phyloP scores from a whole-genome alignment of 2,329 filamentous ascomycete species.

The Nemania bipapillata region DNA sequence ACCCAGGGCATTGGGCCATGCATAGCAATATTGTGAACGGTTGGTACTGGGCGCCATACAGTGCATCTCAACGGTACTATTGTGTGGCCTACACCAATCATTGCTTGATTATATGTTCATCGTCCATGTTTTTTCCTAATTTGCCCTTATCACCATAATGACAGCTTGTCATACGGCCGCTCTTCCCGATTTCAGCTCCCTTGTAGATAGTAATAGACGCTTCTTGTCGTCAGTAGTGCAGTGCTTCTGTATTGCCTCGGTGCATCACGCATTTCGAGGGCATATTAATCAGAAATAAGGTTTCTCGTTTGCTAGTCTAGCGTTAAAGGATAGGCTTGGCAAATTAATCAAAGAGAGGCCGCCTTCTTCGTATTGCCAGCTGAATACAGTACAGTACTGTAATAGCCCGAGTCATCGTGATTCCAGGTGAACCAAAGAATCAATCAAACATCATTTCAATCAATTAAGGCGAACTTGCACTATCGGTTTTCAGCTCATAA shows the following conservation, averaged over 20 bases:
- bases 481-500: conserved; percentile 30
- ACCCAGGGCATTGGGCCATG: conserved; percentile 9
- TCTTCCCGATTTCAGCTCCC: background rate
- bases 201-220: background rate
- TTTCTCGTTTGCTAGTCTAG: conserved; percentile 7
- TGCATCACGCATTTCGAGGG: too few species aligned
- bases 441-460: background rate
- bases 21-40: background rate
- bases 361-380: conserved; percentile 6
- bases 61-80: background rate
- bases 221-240: background rate
- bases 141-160: background rate
- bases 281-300: conserved; percentile 8
- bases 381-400: background rate
- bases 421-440: background rate
- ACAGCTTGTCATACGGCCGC: conserved; percentile 6
- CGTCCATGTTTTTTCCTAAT: background rate
- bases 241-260: too few species aligned
- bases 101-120: background rate
- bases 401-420: background rate
- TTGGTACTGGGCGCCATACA: background rate
- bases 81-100: conserved; percentile 1
- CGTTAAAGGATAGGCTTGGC: conserved; percentile 18
- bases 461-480: conserved; percentile 3
- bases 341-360: conserved; percentile 10